phyloP scores from a whole-genome alignment of 805 yeast species.

The Komagataella populi region DNA sequence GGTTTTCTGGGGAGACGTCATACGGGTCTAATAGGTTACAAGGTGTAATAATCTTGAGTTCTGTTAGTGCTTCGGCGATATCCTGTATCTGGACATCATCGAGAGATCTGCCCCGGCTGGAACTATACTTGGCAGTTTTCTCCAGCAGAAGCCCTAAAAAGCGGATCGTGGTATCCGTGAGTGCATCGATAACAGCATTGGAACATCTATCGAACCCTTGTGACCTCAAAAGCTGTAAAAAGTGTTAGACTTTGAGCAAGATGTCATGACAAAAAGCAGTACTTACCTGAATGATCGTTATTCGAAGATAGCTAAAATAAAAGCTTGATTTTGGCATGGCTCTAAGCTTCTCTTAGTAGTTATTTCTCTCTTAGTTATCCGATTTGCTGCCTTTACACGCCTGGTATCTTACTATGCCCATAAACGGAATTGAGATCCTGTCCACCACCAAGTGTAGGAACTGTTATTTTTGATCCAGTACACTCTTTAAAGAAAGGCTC shows the following conservation, averaged over 20 bases:
- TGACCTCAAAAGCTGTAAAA: conserved; percentile 51
- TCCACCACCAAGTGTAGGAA: neutral
- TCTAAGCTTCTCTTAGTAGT: neutral
- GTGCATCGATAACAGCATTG: conserved; percentile 54
- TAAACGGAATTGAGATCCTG: neutral
- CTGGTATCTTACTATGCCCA: neutral
- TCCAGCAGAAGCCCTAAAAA: conserved; percentile 41
- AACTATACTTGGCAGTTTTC: conserved; percentile 36
- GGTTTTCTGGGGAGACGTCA: conserved; percentile 31
- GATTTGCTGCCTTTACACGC: neutral
- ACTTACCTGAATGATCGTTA: conserved; percentile 34
- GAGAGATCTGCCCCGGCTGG: conserved; percentile 24
- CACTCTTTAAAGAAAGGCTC: neutral
- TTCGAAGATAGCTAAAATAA: conserved; percentile 29
- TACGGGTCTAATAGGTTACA: conserved; percentile 37
- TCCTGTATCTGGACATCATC: conserved; percentile 45
- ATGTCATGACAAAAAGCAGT: neutral
- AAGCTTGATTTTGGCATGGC: conserved; percentile 18
- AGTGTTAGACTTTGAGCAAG: neutral
- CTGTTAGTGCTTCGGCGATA: conserved; percentile 54
- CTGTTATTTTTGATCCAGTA: neutral
- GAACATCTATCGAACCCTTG: conserved; percentile 75
- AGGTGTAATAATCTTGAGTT: conserved; percentile 50
- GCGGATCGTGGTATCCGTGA: conserved; percentile 67
- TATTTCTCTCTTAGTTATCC: neutral